Percentiles rank a stretch among this genome's conserved stretches.
Conservation (phyloP, 176 grass and related monocot genomes). For the Elaeis guineensis region DNA sequence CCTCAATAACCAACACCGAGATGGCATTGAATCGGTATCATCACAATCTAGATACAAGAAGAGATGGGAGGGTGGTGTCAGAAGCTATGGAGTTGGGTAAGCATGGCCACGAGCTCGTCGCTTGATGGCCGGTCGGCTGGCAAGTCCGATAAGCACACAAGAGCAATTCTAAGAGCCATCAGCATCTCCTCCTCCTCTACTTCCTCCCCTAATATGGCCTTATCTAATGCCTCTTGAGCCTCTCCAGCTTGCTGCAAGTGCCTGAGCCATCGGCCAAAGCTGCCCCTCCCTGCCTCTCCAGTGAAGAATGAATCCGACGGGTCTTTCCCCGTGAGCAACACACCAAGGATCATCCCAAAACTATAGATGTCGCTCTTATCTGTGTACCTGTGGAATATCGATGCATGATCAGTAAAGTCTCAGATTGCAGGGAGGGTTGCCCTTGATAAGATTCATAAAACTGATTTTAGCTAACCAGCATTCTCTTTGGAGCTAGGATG, state of each 20-base stretch:
- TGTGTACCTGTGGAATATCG: slow-evolving; percentile 54
- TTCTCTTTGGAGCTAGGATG: no score
- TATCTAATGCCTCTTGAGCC: slow-evolving; percentile 64
- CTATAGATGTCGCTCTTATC: slow-evolving; percentile 95
- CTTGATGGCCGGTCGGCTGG: slow-evolving; percentile 80
- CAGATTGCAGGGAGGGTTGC: no score
- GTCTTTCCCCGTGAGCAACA: slow-evolving; percentile 75
- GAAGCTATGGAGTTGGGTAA: slow-evolving; percentile 71
- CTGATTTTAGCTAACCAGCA: no score
- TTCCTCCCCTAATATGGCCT: slow-evolving; percentile 49
- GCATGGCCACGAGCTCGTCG: slow-evolving; percentile 85
- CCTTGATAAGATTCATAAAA: no score
- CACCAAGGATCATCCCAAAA: slow-evolving; percentile 69
- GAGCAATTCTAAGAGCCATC: slow-evolving; percentile 84
- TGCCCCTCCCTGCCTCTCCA: slow-evolving; percentile 38
- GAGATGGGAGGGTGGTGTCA: background rate
- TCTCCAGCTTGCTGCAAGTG: slow-evolving; percentile 73
- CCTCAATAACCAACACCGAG: background rate
- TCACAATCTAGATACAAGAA: background rate
- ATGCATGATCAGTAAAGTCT: no score
- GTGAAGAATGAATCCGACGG: slow-evolving; percentile 63
- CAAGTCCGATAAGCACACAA: slow-evolving; percentile 74
- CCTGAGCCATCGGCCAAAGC: slow-evolving; percentile 58
- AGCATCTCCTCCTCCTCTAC: slow-evolving; percentile 84
- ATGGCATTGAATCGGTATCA: background rate